Evolutionary conservation across 805 yeast genomes (phyloP).

Genomic region (Candida quercuum): DNA sequence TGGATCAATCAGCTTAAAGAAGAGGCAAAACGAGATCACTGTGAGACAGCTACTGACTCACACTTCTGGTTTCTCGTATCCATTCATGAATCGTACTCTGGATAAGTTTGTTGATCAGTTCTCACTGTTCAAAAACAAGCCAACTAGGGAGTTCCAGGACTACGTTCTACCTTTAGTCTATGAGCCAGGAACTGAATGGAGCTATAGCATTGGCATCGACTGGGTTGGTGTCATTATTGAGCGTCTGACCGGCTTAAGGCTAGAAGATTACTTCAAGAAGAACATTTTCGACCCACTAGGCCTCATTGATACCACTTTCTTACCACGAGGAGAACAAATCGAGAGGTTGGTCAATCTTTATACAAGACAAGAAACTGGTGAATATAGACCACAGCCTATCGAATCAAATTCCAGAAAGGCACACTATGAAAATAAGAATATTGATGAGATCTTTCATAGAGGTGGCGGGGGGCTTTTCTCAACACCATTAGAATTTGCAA

Average conservation of each 20-base stretch:
- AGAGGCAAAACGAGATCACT: constrained; percentile 23
- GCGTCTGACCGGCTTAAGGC: constrained; percentile 17
- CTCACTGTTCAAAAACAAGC: too few relatives aligned
- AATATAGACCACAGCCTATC: constrained; percentile 6
- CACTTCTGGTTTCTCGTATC: constrained; percentile 29
- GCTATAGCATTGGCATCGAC: constrained; percentile 26
- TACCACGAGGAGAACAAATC: constrained; percentile 7
- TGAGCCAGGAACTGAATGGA: constrained; percentile 29
- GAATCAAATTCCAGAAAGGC: constrained; percentile 2
- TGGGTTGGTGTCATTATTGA: constrained; percentile 27
- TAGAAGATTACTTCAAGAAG: constrained; percentile 20
- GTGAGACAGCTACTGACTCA: constrained; percentile 26
- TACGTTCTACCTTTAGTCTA: constrained; percentile 16
- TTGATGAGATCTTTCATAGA: constrained; percentile 15
- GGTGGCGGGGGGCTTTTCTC: constrained; percentile 38
- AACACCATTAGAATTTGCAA: constrained; percentile 30
- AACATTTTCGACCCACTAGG: constrained; percentile 24
- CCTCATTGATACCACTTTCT: constrained; percentile 16
- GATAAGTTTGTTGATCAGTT: constrained; percentile 3
- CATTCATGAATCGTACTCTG: constrained; percentile 18
- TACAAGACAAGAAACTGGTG: constrained; percentile 10
- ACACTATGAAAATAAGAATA: not conserved
- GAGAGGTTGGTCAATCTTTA: constrained; percentile 10
- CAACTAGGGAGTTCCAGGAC: not conserved
- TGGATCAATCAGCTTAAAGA: constrained; percentile 13